Evolutionary conservation across 306 rosid species (phyloP).

Genomic region (Quercus wislizeni): DNA sequence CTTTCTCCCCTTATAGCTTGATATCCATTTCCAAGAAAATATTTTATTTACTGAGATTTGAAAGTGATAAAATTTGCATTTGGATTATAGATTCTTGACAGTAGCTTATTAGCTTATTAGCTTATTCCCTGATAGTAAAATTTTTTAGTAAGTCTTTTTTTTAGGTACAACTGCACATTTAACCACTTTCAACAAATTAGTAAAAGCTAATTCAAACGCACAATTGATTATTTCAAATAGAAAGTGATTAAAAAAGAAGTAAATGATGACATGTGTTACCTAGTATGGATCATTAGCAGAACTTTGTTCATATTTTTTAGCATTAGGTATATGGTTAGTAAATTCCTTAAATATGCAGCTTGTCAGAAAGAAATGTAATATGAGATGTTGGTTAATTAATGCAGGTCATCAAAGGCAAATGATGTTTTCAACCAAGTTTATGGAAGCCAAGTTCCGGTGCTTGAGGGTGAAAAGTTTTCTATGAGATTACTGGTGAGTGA

Average conservation of each 20-base stretch:
- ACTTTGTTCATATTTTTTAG: no score
- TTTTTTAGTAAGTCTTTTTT: not conserved
- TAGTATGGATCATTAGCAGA: no score
- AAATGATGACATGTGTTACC: not conserved
- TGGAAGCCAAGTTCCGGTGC: constrained; percentile 62
- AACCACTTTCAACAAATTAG: no score
- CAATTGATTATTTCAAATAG: not conserved
- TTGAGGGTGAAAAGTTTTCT: constrained; percentile 58
- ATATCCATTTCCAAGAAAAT: not conserved
- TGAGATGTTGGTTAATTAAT: constrained; percentile 25
- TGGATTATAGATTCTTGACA: no score
- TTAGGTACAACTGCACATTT: not conserved
- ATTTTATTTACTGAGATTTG: no score
- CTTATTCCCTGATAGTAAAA: no score
- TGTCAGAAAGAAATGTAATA: not conserved
- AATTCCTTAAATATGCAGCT: not conserved
- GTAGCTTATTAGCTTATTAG: no score
- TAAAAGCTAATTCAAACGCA: no score
- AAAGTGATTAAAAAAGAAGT: not conserved
- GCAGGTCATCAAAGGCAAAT: constrained; percentile 75
- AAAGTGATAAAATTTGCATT: no score
- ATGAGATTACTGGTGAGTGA: constrained; percentile 63
- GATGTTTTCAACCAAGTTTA: constrained; percentile 51
- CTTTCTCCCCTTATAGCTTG: not conserved
- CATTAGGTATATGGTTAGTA: no score